A percentile compares a stretch with the other conserved stretches of the same genome.
Conservation (phyloP, 345 rosid genomes). For the Melaleuca quinquenervia region DNA sequence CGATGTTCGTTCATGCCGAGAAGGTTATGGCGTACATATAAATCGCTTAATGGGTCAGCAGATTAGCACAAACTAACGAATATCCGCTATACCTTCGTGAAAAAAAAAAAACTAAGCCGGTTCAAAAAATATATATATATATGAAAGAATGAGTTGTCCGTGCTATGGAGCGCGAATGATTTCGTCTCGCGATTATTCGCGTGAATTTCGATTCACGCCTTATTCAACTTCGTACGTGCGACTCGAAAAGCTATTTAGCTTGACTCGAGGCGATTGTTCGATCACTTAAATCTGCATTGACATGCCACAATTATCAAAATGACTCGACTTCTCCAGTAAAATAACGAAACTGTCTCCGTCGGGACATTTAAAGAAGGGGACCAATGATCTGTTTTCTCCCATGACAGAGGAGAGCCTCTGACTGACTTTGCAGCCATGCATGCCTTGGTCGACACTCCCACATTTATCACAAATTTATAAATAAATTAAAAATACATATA, state of each 20-base stretch:
- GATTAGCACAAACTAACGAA: background rate
- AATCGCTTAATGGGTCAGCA: no score
- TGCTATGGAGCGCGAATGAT: background rate
- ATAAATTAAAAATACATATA: background rate
- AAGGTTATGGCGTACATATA: background rate
- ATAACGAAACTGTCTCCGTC: background rate
- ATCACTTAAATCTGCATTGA: background rate
- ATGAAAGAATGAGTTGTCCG: rapidly evolving
- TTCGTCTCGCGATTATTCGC: background rate
- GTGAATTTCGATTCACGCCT: background rate
- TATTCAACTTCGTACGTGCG: background rate
- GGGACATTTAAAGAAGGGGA: background rate
- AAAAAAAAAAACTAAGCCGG: background rate
- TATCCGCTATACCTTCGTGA: rapidly evolving
- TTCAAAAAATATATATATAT: background rate
- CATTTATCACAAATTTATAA: background rate
- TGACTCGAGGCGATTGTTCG: background rate
- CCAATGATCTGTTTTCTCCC: background rate
- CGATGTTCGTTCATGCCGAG: background rate
- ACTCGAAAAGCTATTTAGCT: background rate
- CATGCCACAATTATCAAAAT: background rate
- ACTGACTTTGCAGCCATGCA: background rate
- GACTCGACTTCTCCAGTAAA: background rate
- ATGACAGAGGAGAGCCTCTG: background rate
- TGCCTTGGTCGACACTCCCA: background rate